These are phyloP conservation scores for Talaromyces pinophilus DNA, from an alignment of 2,329 filamentous ascomycete genomes.

Conservation along the genomic window DNA sequence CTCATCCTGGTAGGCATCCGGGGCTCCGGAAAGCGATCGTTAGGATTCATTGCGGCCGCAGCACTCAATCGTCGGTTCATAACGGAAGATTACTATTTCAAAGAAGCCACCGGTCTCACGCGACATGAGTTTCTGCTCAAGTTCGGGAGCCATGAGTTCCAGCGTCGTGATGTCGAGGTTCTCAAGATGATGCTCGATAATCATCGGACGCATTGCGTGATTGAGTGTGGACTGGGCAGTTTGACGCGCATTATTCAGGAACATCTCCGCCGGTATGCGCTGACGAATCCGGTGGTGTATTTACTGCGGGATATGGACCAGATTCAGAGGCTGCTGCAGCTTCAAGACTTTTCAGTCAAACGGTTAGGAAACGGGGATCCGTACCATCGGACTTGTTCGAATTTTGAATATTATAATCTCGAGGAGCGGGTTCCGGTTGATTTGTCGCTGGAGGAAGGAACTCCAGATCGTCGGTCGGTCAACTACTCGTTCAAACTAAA, in stretches of 20 bases:
- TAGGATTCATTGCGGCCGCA: constrained; percentile 47
- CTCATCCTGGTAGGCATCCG: constrained; percentile 47
- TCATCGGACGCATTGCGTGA: constrained; percentile 45
- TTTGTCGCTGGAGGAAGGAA: constrained; percentile 35
- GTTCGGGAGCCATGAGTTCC: constrained; percentile 46
- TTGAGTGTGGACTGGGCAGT: constrained; percentile 47
- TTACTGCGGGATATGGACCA: constrained; percentile 44
- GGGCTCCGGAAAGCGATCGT: constrained; percentile 47
- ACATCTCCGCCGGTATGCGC: constrained; percentile 40
- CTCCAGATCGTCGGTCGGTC: constrained; percentile 47
- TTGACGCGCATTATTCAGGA: constrained; percentile 46
- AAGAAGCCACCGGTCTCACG: constrained; percentile 43
- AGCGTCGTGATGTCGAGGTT: constrained; percentile 45
- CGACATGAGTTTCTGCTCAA: constrained; percentile 45
- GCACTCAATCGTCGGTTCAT: constrained; percentile 47
- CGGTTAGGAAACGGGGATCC: constrained; percentile 49
- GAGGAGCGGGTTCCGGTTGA: constrained; percentile 44
- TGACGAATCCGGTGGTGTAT: constrained; percentile 45
- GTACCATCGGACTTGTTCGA: constrained; percentile 51
- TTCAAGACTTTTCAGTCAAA: constrained; percentile 47
- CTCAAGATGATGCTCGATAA: constrained; percentile 48
- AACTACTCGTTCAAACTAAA: constrained; percentile 53
- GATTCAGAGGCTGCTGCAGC: constrained; percentile 45
- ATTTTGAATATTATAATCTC: constrained; percentile 51
- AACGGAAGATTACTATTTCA: constrained; percentile 49